Conservation (phyloP, 2,329 filamentous ascomycete species). For the Aspergillus amoenus region DNA sequence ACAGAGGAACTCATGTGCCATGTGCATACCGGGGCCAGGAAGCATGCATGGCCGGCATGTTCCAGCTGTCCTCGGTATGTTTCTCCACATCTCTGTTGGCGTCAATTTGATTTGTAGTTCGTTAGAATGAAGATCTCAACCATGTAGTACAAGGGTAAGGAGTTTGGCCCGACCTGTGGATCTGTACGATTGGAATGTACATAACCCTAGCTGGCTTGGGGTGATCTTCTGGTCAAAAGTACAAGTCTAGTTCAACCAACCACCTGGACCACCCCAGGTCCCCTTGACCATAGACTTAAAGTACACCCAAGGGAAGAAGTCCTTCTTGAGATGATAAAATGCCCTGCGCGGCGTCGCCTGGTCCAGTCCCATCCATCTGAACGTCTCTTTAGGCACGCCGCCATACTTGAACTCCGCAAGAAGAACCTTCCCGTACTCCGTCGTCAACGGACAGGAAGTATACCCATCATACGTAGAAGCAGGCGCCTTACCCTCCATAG, state of each 20-base stretch:
- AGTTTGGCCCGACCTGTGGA: too few relatives aligned
- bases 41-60: too few relatives aligned
- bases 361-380: constrained; percentile 56
- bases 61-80: too few relatives aligned
- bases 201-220: too few relatives aligned
- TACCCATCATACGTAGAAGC: constrained; percentile 55
- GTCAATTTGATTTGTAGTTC: too few relatives aligned
- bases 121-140: too few relatives aligned
- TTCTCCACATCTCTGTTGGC: too few relatives aligned
- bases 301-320: constrained; percentile 69
- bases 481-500: constrained; percentile 47
- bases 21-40: too few relatives aligned
- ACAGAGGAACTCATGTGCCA: too few relatives aligned
- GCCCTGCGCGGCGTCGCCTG: constrained; percentile 55
- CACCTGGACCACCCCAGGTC: constrained; percentile 61
- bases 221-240: too few relatives aligned
- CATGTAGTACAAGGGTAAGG: too few relatives aligned
- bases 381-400: constrained; percentile 63
- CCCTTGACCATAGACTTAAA: constrained; percentile 61
- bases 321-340: constrained; percentile 65
- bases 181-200: too few relatives aligned
- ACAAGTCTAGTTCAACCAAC: constrained; percentile 35
- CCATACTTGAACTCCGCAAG: constrained; percentile 67
- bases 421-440: constrained; percentile 62
- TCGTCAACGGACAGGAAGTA: constrained; percentile 56